Conservation (phyloP, 2,329 filamentous ascomycete genomes). For the Chaetothyriales sp. region DNA sequence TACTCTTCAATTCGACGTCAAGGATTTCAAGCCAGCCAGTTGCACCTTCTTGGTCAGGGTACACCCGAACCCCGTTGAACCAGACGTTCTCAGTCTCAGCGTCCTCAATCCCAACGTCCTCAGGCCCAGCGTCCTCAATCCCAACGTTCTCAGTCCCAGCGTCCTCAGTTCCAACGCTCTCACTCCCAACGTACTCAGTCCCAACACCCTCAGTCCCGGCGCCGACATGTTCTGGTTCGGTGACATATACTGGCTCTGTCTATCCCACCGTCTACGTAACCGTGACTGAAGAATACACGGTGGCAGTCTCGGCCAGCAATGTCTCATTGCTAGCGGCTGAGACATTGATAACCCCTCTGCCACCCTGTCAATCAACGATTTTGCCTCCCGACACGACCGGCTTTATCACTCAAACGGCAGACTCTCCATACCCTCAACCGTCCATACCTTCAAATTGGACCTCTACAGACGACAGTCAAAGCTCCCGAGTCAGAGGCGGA, state of each 20-base stretch:
- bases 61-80: not conserved
- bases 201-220: constrained; percentile 1
- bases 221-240: constrained; percentile 9
- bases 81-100: not conserved
- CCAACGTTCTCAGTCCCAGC: no score
- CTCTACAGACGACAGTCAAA: not conserved
- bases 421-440: not conserved
- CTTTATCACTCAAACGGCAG: not conserved
- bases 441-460: not conserved
- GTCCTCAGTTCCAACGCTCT: no score
- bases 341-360: constrained; percentile 13
- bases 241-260: constrained; percentile 12
- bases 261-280: constrained; percentile 15
- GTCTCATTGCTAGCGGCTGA: constrained; percentile 7
- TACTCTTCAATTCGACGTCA: not conserved
- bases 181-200: no score
- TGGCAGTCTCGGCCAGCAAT: constrained; percentile 13
- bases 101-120: no score
- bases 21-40: not conserved
- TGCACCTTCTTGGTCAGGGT: not conserved
- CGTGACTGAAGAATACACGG: constrained; percentile 10
- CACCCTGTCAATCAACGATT: constrained; percentile 9
- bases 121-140: no score
- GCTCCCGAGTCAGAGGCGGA: not conserved
- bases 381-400: constrained; percentile 2